Evolutionary conservation across 371 early-diverging fungal genomes (phyloP).

Genomic region (Modicella reniformis): DNA sequence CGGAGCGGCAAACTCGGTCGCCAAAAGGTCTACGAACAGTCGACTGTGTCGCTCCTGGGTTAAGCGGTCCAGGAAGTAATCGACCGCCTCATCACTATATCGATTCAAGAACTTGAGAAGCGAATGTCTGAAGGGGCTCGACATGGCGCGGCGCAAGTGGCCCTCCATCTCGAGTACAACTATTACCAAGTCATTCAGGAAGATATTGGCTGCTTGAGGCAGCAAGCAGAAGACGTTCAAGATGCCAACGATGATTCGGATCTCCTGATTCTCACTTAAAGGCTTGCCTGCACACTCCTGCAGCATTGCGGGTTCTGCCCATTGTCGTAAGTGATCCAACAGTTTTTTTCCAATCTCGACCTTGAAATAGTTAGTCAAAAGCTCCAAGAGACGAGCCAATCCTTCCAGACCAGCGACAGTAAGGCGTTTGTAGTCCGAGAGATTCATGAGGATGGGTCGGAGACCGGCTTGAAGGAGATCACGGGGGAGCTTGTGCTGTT

Average conservation of each 20-base stretch:
- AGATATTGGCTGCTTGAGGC: conserved; percentile 91
- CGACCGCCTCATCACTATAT: conserved; percentile 85
- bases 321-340: conserved; percentile 92
- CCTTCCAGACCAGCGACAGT: conserved; percentile 94
- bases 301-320: conserved; percentile 89
- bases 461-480: conserved; percentile 96
- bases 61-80: conserved; percentile 85
- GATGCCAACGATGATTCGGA: conserved; percentile 93
- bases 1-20: conserved; percentile 69
- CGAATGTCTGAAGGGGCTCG: conserved; percentile 93
- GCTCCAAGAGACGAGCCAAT: conserved; percentile 89
- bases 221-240: conserved; percentile 92
- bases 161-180: conserved; percentile 87
- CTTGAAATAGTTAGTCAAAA: conserved; percentile 96
- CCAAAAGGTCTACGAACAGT: conserved; percentile 79
- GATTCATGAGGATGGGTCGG: conserved; percentile 92
- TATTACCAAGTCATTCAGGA: conserved; percentile 89
- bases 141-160: conserved; percentile 79
- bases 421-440: conserved; percentile 92
- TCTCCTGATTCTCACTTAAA: conserved; percentile 88
- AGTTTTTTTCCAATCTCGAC: conserved; percentile 97
- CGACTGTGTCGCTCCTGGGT: conserved; percentile 62
- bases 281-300: conserved; percentile 84
- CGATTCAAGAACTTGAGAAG: conserved; percentile 90
- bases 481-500: conserved; percentile 91